phyloP scores from a whole-genome alignment of 2,329 filamentous ascomycete species.

The Stromatinia cepivora region DNA sequence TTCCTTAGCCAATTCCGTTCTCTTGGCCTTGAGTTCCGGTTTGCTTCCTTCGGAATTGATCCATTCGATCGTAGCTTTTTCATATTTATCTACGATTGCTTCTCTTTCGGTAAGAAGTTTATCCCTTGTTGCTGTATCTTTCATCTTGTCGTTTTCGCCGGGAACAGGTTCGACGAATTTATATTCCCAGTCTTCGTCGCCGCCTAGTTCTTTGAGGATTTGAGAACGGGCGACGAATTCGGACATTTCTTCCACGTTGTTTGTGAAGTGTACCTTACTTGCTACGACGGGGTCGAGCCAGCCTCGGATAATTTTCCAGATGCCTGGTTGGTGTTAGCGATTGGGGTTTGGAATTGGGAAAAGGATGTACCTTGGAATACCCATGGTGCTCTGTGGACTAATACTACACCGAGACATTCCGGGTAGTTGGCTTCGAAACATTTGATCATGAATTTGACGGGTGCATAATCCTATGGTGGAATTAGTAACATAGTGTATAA shows the following conservation, averaged over 20 bases:
- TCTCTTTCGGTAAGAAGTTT: conserved; percentile 63
- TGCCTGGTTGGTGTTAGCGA: conserved; percentile 53
- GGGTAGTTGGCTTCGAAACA: conserved; percentile 99
- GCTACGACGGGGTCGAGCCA: conserved; percentile 98
- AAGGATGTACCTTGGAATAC: conserved; percentile 74
- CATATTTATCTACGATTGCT: conserved; percentile 69
- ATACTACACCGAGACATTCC: conserved; percentile 82
- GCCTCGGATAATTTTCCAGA: conserved; percentile 92
- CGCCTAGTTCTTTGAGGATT: conserved; percentile 81
- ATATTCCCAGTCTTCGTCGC: conserved; percentile 83
- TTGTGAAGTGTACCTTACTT: conserved; percentile 90
- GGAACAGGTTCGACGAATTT: conserved; percentile 72
- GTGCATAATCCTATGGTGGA: conserved; percentile 72
- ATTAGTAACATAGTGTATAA: conserved; percentile 28
- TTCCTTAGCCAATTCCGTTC: conserved; percentile 61
- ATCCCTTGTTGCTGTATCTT: conserved; percentile 62
- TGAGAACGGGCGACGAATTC: conserved; percentile 69
- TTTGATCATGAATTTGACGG: conserved; percentile 99
- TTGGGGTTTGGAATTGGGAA: background rate
- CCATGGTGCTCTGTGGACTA: conserved; percentile 97
- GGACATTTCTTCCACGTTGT: conserved; percentile 74
- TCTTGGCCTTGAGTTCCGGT: conserved; percentile 52
- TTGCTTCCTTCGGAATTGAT: conserved; percentile 51
- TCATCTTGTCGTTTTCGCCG: conserved; percentile 77
- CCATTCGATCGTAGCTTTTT: conserved; percentile 75